phyloP scores from a whole-genome alignment of 1,284 basidiomycete species.

The Inonotus obliquus region DNA sequence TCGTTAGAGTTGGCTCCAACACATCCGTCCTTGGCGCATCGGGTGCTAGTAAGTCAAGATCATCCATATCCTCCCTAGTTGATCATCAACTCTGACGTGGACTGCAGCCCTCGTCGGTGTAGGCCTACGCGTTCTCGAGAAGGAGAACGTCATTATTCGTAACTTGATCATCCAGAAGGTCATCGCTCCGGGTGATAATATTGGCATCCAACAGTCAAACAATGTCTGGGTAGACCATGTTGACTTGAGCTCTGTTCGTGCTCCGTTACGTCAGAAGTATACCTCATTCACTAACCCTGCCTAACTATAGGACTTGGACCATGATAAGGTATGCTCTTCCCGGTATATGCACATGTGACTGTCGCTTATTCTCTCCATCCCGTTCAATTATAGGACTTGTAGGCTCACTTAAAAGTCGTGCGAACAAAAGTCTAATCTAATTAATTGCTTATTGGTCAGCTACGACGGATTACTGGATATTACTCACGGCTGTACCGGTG shows the following conservation, averaged over 20 bases:
- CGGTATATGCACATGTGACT: not conserved
- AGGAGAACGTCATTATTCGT: conserved; percentile 43
- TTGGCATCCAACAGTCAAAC: conserved; percentile 39
- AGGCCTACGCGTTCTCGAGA: conserved; percentile 38
- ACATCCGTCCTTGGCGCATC: conserved; percentile 36
- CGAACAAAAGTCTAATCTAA: not conserved
- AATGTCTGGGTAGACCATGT: conserved; percentile 45
- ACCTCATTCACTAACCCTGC: not conserved
- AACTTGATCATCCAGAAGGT: conserved; percentile 48
- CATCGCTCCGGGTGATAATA: conserved; percentile 41
- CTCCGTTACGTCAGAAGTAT: not conserved
- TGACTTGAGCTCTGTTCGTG: conserved; percentile 29
- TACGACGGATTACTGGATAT: conserved; percentile 36
- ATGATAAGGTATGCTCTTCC: conserved; percentile 35
- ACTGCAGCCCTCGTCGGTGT: conserved; percentile 33
- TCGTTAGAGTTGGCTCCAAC: conserved; percentile 40
- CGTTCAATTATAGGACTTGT: conserved; percentile 16
- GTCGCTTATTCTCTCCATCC: not conserved
- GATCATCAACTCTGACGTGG: conserved; percentile 9
- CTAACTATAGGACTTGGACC: conserved; percentile 36
- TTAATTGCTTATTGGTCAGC: conserved; percentile 22
- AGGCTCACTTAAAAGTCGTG: not conserved
- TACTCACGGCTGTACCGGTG: conserved; percentile 37
- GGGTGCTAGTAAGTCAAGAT: conserved; percentile 25
- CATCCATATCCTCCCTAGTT: not conserved